Evolutionary conservation across 257 asterid species (phyloP).

Genomic region (Anisodus acutangulus): DNA sequence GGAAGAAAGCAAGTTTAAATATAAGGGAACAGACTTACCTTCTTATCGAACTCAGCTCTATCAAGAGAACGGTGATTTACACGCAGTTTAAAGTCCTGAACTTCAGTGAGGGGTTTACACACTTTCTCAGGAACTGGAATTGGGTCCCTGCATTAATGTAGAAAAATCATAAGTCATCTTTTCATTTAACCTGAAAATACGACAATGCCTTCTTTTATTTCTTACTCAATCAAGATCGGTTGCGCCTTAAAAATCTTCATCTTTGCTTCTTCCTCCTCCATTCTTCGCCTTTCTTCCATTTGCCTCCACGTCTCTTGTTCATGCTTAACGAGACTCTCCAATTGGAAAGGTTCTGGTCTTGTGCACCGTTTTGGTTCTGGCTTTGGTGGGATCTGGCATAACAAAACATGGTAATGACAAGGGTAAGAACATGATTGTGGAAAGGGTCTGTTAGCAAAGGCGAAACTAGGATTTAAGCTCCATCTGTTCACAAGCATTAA

Average conservation of each 20-base stretch:
- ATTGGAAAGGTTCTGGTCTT: slow-evolving; percentile 81
- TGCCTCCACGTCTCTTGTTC: slow-evolving; percentile 86
- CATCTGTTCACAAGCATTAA: too few relatives aligned
- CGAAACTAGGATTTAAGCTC: too few relatives aligned
- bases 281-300: slow-evolving; percentile 75
- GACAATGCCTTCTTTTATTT: background rate
- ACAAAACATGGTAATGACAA: slow-evolving; percentile 26
- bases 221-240: slow-evolving; percentile 81
- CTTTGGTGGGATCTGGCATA: slow-evolving; percentile 78
- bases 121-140: slow-evolving; percentile 79
- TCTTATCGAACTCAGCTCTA: slow-evolving; percentile 85
- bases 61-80: slow-evolving; percentile 74
- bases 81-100: slow-evolving; percentile 75
- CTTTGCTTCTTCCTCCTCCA: slow-evolving; percentile 76
- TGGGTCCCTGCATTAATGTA: slow-evolving; percentile 67
- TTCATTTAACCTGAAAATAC: background rate
- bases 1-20: background rate
- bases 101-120: slow-evolving; percentile 83
- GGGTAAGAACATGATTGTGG: background rate
- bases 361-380: slow-evolving; percentile 96
- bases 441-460: too few relatives aligned
- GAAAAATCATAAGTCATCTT: background rate
- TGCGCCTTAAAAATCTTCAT: slow-evolving; percentile 87
- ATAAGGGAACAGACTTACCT: slow-evolving; percentile 44
- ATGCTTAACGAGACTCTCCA: slow-evolving; percentile 83